Conservation (phyloP, 768 basidiomycete genomes). For the Nidularia sp. region DNA sequence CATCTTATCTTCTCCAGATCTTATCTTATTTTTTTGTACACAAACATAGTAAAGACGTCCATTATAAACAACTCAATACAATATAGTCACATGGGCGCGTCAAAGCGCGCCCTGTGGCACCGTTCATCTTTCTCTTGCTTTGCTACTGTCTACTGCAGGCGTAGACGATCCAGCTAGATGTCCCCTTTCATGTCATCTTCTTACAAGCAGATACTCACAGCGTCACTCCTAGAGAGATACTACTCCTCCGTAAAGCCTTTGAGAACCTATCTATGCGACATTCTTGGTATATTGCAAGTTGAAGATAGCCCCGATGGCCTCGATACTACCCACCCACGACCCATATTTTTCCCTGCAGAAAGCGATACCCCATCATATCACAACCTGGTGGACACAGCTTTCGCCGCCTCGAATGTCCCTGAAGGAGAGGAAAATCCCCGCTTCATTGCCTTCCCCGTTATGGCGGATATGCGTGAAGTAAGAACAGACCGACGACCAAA, state of each 20-base stretch:
- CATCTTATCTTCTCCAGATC: too few relatives aligned
- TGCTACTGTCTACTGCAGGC: too few relatives aligned
- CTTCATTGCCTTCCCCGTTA: conserved; percentile 27
- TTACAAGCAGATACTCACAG: conserved; percentile 11
- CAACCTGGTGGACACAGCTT: conserved; percentile 38
- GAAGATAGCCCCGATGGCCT: neutral
- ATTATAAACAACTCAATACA: too few relatives aligned
- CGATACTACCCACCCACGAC: neutral
- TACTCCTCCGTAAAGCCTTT: conserved; percentile 36
- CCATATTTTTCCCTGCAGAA: conserved; percentile 8
- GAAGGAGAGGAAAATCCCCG: conserved; percentile 6
- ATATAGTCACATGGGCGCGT: too few relatives aligned
- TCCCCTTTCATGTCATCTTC: neutral
- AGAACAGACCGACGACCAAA: neutral
- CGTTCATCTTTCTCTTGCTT: too few relatives aligned
- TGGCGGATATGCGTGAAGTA: conserved; percentile 55
- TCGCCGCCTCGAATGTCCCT: conserved; percentile 30
- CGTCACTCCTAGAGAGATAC: conserved; percentile 36
- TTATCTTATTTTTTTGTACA: too few relatives aligned
- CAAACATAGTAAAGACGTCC: too few relatives aligned
- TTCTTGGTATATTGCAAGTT: conserved; percentile 17
- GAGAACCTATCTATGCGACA: conserved; percentile 30
- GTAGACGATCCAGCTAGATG: neutral
- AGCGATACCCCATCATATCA: conserved; percentile 23
- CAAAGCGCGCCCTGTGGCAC: too few relatives aligned